Evolutionary conservation across 2,329 filamentous ascomycete species (phyloP).

Genomic region (Penicillium sclerotiorum): DNA sequence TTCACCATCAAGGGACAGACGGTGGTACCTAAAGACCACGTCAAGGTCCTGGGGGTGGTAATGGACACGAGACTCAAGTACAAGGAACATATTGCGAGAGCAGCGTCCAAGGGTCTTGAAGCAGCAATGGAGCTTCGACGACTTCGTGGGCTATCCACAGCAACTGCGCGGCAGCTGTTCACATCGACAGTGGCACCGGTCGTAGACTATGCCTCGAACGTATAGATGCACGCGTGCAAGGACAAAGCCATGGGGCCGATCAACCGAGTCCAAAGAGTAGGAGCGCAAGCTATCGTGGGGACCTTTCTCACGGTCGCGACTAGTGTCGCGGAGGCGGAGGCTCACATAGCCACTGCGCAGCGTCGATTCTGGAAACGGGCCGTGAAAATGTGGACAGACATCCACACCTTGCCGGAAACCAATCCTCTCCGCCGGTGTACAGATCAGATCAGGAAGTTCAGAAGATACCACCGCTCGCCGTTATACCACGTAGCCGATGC

Average conservation of each 20-base stretch:
- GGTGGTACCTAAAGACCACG: conserved; percentile 16
- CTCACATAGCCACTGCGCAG: conserved; percentile 21
- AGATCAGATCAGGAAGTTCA: too few species aligned
- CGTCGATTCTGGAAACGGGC: conserved; percentile 22
- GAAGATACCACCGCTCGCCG: too few species aligned
- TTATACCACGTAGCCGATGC: too few species aligned
- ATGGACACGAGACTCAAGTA: conserved; percentile 33
- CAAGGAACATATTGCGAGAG: too few species aligned
- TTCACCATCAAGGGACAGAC: conserved; percentile 25
- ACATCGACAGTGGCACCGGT: conserved; percentile 29
- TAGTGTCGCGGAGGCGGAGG: conserved; percentile 29
- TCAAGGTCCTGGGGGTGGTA: conserved; percentile 26
- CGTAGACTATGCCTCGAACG: conserved; percentile 28
- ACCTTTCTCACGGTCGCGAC: too few species aligned
- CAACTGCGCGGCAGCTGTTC: conserved; percentile 24
- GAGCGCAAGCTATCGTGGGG: conserved; percentile 30
- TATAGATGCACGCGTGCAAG: conserved; percentile 26
- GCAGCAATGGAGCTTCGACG: conserved; percentile 21
- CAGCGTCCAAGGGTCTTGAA: conserved; percentile 28
- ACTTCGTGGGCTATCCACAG: conserved; percentile 16
- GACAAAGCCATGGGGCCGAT: conserved; percentile 19
- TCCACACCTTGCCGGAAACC: too few species aligned
- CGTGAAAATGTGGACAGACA: conserved; percentile 19
- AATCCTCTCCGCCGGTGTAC: too few species aligned
- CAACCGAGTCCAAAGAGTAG: conserved; percentile 28